phyloP scores from a whole-genome alignment of 2,329 filamentous ascomycete genomes.

The Trichophyton benhamiae region DNA sequence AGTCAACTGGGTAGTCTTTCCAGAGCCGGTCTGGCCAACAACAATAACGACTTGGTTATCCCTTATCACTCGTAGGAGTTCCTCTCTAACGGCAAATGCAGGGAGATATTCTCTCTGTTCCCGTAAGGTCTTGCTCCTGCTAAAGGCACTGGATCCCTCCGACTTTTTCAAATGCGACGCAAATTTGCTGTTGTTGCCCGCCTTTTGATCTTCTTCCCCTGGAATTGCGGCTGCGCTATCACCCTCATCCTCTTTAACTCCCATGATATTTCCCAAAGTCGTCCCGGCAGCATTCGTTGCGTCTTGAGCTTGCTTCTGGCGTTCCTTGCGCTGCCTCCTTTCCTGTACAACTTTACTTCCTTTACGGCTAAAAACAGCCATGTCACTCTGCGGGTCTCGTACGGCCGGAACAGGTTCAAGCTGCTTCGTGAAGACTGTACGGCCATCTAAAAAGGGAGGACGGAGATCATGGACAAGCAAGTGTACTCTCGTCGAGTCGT shows the following conservation, averaged over 20 bases:
- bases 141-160: conserved; percentile 80
- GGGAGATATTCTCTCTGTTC: conserved; percentile 91
- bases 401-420: conserved; percentile 89
- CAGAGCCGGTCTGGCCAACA: conserved; percentile 91
- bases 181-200: conserved; percentile 62
- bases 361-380: conserved; percentile 95
- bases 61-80: conserved; percentile 77
- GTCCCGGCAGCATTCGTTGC: conserved; percentile 90
- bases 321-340: conserved; percentile 77
- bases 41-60: conserved; percentile 97
- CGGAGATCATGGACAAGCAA: conserved; percentile 85
- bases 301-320: conserved; percentile 87
- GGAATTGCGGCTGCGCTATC: conserved; percentile 74
- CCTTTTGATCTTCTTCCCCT: conserved; percentile 54
- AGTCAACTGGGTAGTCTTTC: conserved; percentile 93
- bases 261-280: conserved; percentile 85
- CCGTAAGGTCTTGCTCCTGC: conserved; percentile 73
- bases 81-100: conserved; percentile 91
- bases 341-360: conserved; percentile 90
- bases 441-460: conserved; percentile 87
- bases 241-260: conserved; percentile 75
- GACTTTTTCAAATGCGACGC: conserved; percentile 79
- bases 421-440: conserved; percentile 95
- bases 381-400: conserved; percentile 87
- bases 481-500: conserved; percentile 80